Conservation (phyloP, 257 asterid genomes). For the Ehretia macrophylla region DNA sequence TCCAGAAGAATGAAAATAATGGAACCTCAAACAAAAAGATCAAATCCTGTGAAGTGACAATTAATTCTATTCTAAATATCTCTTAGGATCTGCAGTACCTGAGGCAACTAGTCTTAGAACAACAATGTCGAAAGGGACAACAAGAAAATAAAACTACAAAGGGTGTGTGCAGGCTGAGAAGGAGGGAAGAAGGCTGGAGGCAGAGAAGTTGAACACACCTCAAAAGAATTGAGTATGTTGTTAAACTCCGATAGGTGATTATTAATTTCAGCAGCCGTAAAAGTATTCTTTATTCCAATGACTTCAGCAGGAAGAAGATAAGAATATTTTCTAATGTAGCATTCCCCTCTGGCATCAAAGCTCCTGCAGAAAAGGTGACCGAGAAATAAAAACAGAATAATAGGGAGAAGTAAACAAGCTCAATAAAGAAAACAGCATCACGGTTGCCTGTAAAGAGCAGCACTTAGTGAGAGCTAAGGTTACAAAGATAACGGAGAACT, state of each 20-base stretch:
- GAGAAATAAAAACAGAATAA: background rate
- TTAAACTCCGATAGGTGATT: constrained; percentile 62
- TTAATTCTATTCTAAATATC: background rate
- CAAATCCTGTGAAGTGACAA: background rate
- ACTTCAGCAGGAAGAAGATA: constrained; percentile 88
- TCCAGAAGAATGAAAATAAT: constrained; percentile 3
- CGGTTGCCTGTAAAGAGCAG: background rate
- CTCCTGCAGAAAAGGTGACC: constrained; percentile 48
- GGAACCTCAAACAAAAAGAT: background rate
- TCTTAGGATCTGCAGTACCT: constrained; percentile 8
- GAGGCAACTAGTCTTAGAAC: background rate
- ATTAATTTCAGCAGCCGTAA: constrained; percentile 56
- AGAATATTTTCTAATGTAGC: constrained; percentile 72
- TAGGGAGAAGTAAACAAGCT: background rate
- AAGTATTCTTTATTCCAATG: constrained; percentile 62
- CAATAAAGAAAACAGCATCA: background rate
- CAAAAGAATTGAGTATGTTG: constrained; percentile 60
- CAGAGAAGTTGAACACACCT: constrained; percentile 40
- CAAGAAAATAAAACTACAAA: constrained; percentile 5
- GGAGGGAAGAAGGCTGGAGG: background rate
- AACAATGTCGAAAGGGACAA: background rate
- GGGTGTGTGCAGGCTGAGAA: background rate
- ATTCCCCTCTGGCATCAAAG: constrained; percentile 88
- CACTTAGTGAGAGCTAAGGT: background rate
- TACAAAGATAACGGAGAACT: too few species aligned